phyloP scores from a whole-genome alignment of 169 alveolate genomes.

The Babesia caballi region DNA sequence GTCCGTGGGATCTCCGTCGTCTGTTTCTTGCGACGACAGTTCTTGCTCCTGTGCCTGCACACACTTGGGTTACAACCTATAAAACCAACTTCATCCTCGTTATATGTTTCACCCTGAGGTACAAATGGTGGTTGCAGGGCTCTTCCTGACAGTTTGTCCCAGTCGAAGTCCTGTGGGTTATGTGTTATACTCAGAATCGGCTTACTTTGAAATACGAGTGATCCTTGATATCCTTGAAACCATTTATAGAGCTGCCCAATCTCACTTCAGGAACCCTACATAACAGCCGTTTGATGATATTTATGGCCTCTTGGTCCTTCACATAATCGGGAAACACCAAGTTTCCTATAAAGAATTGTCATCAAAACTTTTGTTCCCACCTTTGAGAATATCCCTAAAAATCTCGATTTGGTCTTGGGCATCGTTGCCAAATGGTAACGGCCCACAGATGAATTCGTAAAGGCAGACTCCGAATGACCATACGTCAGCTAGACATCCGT shows the following conservation, averaged over 20 bases:
- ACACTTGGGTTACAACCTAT: not conserved
- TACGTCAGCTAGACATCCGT: conserved; percentile 93
- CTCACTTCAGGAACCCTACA: conserved; percentile 89
- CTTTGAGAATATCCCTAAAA: conserved; percentile 89
- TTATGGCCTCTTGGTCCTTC: conserved; percentile 82
- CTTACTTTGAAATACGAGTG: conserved; percentile 72
- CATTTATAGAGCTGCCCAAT: conserved; percentile 88
- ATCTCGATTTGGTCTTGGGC: conserved; percentile 94
- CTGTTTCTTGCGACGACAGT: conserved; percentile 23
- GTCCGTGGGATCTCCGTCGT: conserved; percentile 2
- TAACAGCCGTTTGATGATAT: conserved; percentile 83
- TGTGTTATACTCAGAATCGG: not conserved
- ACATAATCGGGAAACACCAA: conserved; percentile 73
- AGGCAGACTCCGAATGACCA: conserved; percentile 98
- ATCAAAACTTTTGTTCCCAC: conserved; percentile 34
- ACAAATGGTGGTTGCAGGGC: conserved; percentile 80
- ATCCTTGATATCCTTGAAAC: conserved; percentile 86
- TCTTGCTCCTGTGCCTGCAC: conserved; percentile 49
- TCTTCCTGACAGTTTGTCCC: conserved; percentile 87
- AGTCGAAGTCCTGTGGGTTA: conserved; percentile 75
- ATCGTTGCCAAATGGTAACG: conserved; percentile 95
- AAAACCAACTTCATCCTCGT: conserved; percentile 57
- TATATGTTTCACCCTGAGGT: conserved; percentile 80
- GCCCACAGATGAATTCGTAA: conserved; percentile 97
- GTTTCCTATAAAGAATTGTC: conserved; percentile 48